Conservation (phyloP, 768 basidiomycete species). For the Tubosaeta sp. region DNA sequence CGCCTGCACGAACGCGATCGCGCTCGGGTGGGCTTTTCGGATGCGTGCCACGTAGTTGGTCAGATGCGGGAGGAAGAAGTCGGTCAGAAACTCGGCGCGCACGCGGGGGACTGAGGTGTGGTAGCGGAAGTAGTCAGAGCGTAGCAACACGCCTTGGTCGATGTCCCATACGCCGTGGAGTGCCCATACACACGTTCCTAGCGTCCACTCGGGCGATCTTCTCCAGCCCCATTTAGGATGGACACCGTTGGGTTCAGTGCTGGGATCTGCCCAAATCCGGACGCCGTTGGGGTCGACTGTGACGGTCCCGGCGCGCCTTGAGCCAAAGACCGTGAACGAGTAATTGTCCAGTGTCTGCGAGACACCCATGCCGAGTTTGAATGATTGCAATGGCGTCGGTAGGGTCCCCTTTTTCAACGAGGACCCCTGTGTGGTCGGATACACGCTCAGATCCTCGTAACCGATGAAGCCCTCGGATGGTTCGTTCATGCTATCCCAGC, state of each 20-base stretch:
- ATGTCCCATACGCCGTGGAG: slow-evolving; percentile 87
- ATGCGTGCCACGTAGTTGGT: slow-evolving; percentile 52
- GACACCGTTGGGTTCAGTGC: slow-evolving; percentile 45
- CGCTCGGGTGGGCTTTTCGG: slow-evolving; percentile 66
- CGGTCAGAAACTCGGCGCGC: slow-evolving; percentile 62
- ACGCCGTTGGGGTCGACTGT: slow-evolving; percentile 82
- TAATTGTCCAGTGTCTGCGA: slow-evolving; percentile 79
- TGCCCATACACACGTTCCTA: slow-evolving; percentile 85
- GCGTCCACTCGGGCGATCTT: slow-evolving; percentile 64
- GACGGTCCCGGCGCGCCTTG: slow-evolving; percentile 65
- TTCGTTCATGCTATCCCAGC: slow-evolving; percentile 97
- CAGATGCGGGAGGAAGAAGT: slow-evolving; percentile 80
- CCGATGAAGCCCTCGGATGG: slow-evolving; percentile 76
- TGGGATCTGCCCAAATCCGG: slow-evolving; percentile 71
- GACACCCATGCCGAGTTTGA: slow-evolving; percentile 86
- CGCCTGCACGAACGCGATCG: slow-evolving; percentile 87
- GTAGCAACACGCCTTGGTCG: slow-evolving; percentile 58
- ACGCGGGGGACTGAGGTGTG: slow-evolving; percentile 6
- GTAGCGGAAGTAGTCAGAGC: slow-evolving; percentile 71
- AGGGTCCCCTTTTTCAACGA: slow-evolving; percentile 82
- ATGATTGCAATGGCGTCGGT: slow-evolving; percentile 79
- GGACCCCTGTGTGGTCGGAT: slow-evolving; percentile 64
- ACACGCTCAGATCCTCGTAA: slow-evolving; percentile 61
- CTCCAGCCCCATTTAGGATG: slow-evolving; percentile 81
- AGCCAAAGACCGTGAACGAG: slow-evolving; percentile 77